phyloP scores from a whole-genome alignment of 2,329 filamentous ascomycete species.

The Trichoderma atrobrunneum region DNA sequence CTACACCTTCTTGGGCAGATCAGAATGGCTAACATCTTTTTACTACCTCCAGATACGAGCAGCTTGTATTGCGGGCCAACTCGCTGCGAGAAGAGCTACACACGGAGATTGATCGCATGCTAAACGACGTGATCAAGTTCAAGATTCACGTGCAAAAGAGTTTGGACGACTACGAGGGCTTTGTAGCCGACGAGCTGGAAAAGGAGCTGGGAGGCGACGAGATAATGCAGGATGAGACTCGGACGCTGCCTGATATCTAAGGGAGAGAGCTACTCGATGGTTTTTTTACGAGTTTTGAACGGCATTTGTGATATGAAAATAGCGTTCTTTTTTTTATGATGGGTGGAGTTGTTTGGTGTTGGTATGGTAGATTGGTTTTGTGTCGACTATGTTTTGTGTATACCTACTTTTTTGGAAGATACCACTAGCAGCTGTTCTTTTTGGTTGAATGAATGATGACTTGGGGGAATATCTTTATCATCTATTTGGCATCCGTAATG shows the following conservation, averaged over 20 bases:
- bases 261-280: not conserved
- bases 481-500: no score
- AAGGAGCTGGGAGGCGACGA: conserved; percentile 70
- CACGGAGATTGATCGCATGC: conserved; percentile 90
- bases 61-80: conserved; percentile 80
- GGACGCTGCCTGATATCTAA: conserved; percentile 36
- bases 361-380: not conserved
- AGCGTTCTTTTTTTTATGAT: conserved; percentile 29
- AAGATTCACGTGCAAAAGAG: conserved; percentile 95
- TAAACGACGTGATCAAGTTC: conserved; percentile 97
- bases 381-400: conserved; percentile 5
- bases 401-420: conserved; percentile 3
- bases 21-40: not conserved
- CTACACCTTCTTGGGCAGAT: not conserved
- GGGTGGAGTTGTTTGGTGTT: conserved; percentile 21
- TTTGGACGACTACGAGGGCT: conserved; percentile 89
- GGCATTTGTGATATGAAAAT: not conserved
- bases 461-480: not conserved
- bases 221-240: conserved; percentile 50
- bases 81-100: conserved; percentile 94
- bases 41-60: conserved; percentile 71
- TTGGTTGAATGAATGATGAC: not conserved
- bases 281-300: not conserved
- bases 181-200: conserved; percentile 91
- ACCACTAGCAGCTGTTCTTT: conserved; percentile 11